These are phyloP conservation scores for Pythium phragmitis DNA, from an alignment of 352 stramenopile genomes.

Conservation along the genomic window DNA sequence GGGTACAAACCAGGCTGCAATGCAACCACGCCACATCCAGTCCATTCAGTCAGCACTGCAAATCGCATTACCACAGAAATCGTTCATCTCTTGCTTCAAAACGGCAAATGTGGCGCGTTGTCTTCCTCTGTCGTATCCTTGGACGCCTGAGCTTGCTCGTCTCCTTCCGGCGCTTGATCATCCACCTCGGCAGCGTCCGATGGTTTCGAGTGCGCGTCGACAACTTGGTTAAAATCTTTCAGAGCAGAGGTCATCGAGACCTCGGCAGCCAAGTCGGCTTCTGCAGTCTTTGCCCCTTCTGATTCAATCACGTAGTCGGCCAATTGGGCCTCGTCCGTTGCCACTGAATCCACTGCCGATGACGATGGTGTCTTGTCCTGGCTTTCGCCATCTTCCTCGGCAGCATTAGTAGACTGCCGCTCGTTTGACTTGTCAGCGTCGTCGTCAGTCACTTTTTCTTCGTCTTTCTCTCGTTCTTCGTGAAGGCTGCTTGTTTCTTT, in stretches of 20 bases:
- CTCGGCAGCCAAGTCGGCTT: background rate
- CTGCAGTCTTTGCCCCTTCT: background rate
- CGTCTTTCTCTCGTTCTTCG: background rate
- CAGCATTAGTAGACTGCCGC: background rate
- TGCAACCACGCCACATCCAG: too few species aligned
- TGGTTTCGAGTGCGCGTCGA: background rate
- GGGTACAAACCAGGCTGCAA: too few species aligned
- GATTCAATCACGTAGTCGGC: constrained; percentile 10
- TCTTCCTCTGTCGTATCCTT: background rate
- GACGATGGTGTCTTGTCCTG: background rate
- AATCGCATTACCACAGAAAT: background rate
- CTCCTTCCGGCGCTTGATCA: background rate
- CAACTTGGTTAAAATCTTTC: constrained; percentile 2
- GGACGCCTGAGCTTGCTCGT: background rate
- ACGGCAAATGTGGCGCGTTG: constrained; percentile 5
- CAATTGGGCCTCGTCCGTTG: background rate
- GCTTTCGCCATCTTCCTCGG: background rate
- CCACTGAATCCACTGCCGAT: background rate
- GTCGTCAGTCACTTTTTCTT: background rate
- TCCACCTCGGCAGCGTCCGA: background rate
- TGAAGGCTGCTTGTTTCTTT: background rate
- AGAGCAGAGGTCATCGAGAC: background rate
- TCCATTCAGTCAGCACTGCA: background rate
- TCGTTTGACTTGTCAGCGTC: background rate
- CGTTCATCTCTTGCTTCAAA: background rate